Evolutionary conservation across 163 green algal species (phyloP).

Genomic region (Coccomyxa subellipsoidea): DNA sequence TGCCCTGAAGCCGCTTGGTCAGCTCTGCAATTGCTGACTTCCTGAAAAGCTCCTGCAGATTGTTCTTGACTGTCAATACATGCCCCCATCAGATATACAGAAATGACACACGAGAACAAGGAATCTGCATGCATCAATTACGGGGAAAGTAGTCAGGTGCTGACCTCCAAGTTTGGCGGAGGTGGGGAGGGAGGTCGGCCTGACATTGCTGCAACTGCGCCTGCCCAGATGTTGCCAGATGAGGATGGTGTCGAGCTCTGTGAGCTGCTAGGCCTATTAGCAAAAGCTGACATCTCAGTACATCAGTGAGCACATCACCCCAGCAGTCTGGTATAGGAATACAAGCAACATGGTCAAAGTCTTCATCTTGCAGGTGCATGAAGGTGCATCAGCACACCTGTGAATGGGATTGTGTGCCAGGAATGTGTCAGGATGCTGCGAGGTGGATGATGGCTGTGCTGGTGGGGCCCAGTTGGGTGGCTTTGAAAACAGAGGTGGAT

Average conservation of each 20-base stretch:
- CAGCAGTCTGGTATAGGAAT: too few species aligned
- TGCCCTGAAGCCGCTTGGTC: conserved; percentile 30
- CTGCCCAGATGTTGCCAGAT: conserved; percentile 16
- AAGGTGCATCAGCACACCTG: conserved; percentile 7
- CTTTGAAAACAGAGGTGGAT: conserved; percentile 85
- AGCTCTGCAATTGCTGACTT: conserved; percentile 26
- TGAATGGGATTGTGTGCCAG: conserved; percentile 18
- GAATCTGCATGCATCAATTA: too few species aligned
- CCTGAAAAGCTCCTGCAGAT: conserved; percentile 31
- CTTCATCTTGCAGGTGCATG: too few species aligned
- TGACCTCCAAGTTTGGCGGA: background rate
- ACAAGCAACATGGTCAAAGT: too few species aligned
- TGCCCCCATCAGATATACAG: too few species aligned
- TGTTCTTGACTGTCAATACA: background rate
- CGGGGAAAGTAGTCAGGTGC: too few species aligned
- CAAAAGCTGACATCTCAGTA: too few species aligned
- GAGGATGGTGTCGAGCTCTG: conserved; percentile 6
- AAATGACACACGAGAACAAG: too few species aligned
- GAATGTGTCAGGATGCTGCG: conserved; percentile 17
- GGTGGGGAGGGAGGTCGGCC: background rate
- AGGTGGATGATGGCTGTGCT: background rate
- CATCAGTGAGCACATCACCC: too few species aligned
- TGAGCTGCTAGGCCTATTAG: background rate
- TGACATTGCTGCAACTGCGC: conserved; percentile 17
- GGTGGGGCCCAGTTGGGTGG: conserved; percentile 33